Conservation (phyloP, 2,329 filamentous ascomycete species). For the Pseudogymnoascus sp. region DNA sequence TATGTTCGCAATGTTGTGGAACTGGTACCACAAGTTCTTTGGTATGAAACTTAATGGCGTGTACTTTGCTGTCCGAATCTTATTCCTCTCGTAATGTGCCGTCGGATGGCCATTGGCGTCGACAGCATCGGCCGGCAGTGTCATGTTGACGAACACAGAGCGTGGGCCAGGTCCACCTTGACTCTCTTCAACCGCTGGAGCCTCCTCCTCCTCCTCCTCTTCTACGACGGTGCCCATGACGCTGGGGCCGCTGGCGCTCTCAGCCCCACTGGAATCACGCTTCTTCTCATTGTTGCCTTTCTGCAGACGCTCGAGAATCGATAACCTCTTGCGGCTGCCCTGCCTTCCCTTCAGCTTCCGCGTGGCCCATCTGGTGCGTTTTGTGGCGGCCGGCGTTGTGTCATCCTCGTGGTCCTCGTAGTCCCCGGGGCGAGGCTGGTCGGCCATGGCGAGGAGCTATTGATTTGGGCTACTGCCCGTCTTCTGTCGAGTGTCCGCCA, state of each 20-base stretch:
- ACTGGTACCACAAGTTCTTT: slow-evolving; percentile 96
- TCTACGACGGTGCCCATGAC: slow-evolving; percentile 8
- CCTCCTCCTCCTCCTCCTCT: slow-evolving; percentile 16
- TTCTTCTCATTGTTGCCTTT: slow-evolving; percentile 64
- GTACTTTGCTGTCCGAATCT: slow-evolving; percentile 96
- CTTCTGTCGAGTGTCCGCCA: slow-evolving; percentile 6
- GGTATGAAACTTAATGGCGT: slow-evolving; percentile 90
- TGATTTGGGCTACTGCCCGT: slow-evolving; percentile 1
- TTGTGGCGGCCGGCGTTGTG: slow-evolving; percentile 50
- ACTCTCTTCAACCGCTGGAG: slow-evolving; percentile 32
- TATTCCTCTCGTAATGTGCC: slow-evolving; percentile 73
- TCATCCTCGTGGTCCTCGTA: slow-evolving; percentile 24
- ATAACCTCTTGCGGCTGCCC: slow-evolving; percentile 69
- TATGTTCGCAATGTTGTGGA: slow-evolving; percentile 96
- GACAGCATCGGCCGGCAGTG: slow-evolving; percentile 63
- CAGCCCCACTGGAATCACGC: slow-evolving; percentile 37
- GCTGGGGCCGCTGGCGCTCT: slow-evolving; percentile 22
- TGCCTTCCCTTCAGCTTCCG: slow-evolving; percentile 70
- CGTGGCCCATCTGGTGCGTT: slow-evolving; percentile 93
- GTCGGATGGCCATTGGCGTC: slow-evolving; percentile 73
- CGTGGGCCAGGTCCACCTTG: slow-evolving; percentile 35
- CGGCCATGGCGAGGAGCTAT: slow-evolving; percentile 24
- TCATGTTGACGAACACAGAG: slow-evolving; percentile 76
- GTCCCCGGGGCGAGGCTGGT: slow-evolving; percentile 17
- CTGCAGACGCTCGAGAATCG: slow-evolving; percentile 69